Percentiles rank a stretch among this genome's conserved stretches.
phyloP scores from a whole-genome alignment of 2,329 filamentous ascomycete species.

The Dactylellina leptospora region DNA sequence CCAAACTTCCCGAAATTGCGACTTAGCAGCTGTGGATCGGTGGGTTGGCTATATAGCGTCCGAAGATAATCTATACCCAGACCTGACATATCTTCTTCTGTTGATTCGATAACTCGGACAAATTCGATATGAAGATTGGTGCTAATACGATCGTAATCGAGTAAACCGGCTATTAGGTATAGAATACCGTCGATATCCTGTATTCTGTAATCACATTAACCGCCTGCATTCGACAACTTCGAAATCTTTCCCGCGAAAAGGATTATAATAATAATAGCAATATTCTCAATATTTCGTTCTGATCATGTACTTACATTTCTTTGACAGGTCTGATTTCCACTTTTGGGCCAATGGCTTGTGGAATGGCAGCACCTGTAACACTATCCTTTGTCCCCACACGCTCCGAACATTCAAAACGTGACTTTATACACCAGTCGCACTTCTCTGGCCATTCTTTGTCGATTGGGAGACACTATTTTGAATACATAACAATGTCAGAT shows the following conservation, averaged over 20 bases:
- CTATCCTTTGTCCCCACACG: not conserved
- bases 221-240: not conserved
- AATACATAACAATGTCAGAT: not conserved
- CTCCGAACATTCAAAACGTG: not conserved
- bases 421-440: conserved; percentile 3
- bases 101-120: too few relatives aligned
- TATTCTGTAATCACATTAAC: not conserved
- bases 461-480: not conserved
- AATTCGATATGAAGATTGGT: too few relatives aligned
- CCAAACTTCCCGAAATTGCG: conserved; percentile 5
- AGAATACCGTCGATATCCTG: conserved; percentile 14
- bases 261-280: not conserved
- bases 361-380: not conserved
- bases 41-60: too few relatives aligned
- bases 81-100: too few relatives aligned
- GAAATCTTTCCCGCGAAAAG: not conserved
- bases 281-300: not conserved
- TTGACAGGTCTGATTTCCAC: not conserved
- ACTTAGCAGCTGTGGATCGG: not conserved
- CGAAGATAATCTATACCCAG: too few relatives aligned
- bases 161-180: not conserved
- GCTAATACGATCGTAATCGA: conserved; percentile 6
- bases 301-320: conserved; percentile 23
- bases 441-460: conserved; percentile 4
- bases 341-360: not conserved